These are phyloP conservation scores for Erodium chrysanthum DNA, from an alignment of 441 rosid genomes.

Conservation along the genomic window DNA sequence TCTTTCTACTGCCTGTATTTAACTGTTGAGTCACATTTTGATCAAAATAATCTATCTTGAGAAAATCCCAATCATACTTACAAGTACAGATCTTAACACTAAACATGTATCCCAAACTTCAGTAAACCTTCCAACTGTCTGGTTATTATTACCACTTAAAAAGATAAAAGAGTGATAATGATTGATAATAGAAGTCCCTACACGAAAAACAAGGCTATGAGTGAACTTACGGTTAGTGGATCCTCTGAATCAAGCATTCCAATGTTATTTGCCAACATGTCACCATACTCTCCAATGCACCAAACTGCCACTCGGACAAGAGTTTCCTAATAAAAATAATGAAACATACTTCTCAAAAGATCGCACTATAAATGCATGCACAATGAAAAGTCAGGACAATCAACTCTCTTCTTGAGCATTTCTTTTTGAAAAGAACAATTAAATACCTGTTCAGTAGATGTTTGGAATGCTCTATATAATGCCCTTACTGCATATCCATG, in stretches of 20 bases:
- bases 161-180: too few species aligned
- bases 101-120: slow-evolving; percentile 3
- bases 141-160: background rate
- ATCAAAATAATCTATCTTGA: background rate
- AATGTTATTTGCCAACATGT: slow-evolving; percentile 68
- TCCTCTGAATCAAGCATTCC: slow-evolving; percentile 85
- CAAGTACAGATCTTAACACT: background rate
- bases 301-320: slow-evolving; percentile 94
- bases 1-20: background rate
- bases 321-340: slow-evolving; percentile 49
- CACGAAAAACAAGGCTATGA: slow-evolving; percentile 9
- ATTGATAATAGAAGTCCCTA: too few species aligned
- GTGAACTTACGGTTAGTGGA: slow-evolving; percentile 74
- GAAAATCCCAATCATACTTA: background rate
- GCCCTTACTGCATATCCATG: slow-evolving; percentile 94
- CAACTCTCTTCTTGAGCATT: background rate
- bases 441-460: slow-evolving; percentile 73
- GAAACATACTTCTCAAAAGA: slow-evolving; percentile 14
- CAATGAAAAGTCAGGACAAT: background rate
- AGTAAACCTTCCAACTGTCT: slow-evolving; percentile 6
- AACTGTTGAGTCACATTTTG: background rate
- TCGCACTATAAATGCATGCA: slow-evolving; percentile 5
- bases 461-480: slow-evolving; percentile 62
- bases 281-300: slow-evolving; percentile 99
- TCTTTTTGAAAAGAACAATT: background rate